Base-by-base conservation (phyloP, 1,284 basidiomycete species). In the Tranzscheliella williamsii region DNA sequence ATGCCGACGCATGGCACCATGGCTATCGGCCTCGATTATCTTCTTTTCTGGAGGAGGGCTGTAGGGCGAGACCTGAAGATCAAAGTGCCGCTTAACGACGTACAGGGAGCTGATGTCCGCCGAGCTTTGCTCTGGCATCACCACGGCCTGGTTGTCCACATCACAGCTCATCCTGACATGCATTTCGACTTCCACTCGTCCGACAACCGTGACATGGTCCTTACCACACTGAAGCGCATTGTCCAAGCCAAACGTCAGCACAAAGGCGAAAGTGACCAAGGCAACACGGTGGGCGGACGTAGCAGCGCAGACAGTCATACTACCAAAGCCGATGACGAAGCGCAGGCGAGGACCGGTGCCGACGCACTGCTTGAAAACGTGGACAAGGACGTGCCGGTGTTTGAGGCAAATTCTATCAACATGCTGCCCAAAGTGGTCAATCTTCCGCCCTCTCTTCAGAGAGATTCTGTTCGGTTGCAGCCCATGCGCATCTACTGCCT, bases 401-500 rank as follows among this genome's bases (percentile, higher is more conserved):
- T 65, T 11, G 52, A 65, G 16, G 46, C 47, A 5, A 44, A 47
- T 2, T 16, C 48, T 27, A 41, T 70, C 38, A 60, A 49, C 26
- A 33, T 34, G 16, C 18, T 66, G 24, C 66, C 68, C 29, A 62
- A 48, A 42, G 41, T 65, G 18, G 56, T 71, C 54, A 69, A 71
- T 23, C 17, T 61, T 9, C 54, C 54, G 23, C 29, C 35, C 24
- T 17, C 24, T 21, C 3, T 21, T 5, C 18, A 46, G 11, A 42
- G 47, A n/a, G 26, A 52, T 15, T 11, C 38, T 6, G 24, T 48
- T 20, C 53, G 46, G 15, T 38, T 71, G 23, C 34, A 38, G 27
- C 68, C 61, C 20, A 66, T 66, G 66, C 54, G 63, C 13, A 57
- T 71, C 43, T 60, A 61, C 42, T 67, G 65, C 30, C 61, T 84